A percentile compares a stretch with the other conserved stretches of the same genome.
Conservation (phyloP, 805 yeast genomes). For the Myxozyma geophila region DNA sequence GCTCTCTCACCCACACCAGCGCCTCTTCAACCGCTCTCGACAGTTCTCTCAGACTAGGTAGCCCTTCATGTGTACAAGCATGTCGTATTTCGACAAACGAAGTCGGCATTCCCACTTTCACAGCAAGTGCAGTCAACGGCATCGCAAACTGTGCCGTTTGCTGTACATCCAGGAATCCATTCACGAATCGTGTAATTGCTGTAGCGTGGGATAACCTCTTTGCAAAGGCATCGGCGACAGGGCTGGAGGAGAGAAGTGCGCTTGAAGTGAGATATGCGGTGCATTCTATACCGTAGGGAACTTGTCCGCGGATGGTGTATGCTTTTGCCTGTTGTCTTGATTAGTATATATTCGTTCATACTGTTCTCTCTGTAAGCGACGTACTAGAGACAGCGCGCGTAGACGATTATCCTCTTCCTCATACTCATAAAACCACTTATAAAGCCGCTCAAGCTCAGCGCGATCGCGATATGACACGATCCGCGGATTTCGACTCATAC, state of each 20-base stretch:
- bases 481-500: slow-evolving; percentile 25
- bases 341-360: neutral
- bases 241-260: slow-evolving; percentile 42
- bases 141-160: slow-evolving; percentile 80
- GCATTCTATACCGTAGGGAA: slow-evolving; percentile 74
- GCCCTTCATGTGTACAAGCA: slow-evolving; percentile 83
- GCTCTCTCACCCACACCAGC: slow-evolving; percentile 69
- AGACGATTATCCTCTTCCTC: slow-evolving; percentile 2
- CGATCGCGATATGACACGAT: slow-evolving; percentile 26
- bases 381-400: slow-evolving; percentile 23
- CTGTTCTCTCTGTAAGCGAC: neutral
- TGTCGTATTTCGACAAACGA: slow-evolving; percentile 90
- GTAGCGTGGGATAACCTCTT: slow-evolving; percentile 56
- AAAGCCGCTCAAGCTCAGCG: slow-evolving; percentile 20
- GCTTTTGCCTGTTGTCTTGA: slow-evolving; percentile 45
- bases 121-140: slow-evolving; percentile 77
- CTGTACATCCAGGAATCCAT: slow-evolving; percentile 84
- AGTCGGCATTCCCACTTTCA: slow-evolving; percentile 67
- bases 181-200: slow-evolving; percentile 60
- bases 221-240: slow-evolving; percentile 44
- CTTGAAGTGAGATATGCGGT: slow-evolving; percentile 65
- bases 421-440: slow-evolving; percentile 16
- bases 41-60: slow-evolving; percentile 75
- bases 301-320: slow-evolving; percentile 60
- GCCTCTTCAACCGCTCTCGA: slow-evolving; percentile 65